A percentile compares a stretch with the other conserved stretches of the same genome.
These are phyloP conservation scores for Lolium rigidum DNA, from an alignment of 176 grass and related monocot species.

Conservation along the genomic window DNA sequence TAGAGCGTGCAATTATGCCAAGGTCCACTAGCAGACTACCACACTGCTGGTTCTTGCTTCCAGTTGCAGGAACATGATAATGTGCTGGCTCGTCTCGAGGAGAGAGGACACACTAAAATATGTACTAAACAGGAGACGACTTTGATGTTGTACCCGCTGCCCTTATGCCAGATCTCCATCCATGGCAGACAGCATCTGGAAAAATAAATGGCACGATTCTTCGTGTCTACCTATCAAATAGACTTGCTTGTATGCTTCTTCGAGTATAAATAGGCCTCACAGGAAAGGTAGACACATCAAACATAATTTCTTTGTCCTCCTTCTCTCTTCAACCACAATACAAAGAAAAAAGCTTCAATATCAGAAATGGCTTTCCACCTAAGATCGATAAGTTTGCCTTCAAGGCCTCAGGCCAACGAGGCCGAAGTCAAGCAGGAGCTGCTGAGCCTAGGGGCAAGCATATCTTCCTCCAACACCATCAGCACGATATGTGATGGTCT, in stretches of 20 bases:
- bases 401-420: conserved; percentile 16
- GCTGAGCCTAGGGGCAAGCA: conserved; percentile 27
- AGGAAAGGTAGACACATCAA: conserved; percentile 6
- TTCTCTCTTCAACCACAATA: conserved; percentile 11
- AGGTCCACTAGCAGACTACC: background rate
- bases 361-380: conserved; percentile 31
- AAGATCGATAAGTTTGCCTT: conserved; percentile 42
- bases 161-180: conserved; percentile 6
- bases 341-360: conserved; percentile 11
- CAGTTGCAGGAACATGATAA: conserved; percentile 4
- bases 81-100: background rate
- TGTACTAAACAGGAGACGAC: background rate
- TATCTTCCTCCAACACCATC: conserved; percentile 13
- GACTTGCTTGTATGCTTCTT: background rate
- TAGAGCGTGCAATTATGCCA: background rate
- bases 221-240: conserved; percentile 10
- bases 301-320: conserved; percentile 12
- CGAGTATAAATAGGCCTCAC: conserved; percentile 20
- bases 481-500: conserved; percentile 24
- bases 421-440: conserved; percentile 36
- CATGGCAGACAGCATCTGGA: conserved; percentile 20
- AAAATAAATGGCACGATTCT: background rate
- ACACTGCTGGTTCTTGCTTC: conserved; percentile 23
- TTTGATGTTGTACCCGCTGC: background rate
- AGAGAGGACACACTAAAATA: background rate